These are phyloP conservation scores for Globisporangium solare DNA, from an alignment of 352 stramenopile species.

Conservation along the genomic window DNA sequence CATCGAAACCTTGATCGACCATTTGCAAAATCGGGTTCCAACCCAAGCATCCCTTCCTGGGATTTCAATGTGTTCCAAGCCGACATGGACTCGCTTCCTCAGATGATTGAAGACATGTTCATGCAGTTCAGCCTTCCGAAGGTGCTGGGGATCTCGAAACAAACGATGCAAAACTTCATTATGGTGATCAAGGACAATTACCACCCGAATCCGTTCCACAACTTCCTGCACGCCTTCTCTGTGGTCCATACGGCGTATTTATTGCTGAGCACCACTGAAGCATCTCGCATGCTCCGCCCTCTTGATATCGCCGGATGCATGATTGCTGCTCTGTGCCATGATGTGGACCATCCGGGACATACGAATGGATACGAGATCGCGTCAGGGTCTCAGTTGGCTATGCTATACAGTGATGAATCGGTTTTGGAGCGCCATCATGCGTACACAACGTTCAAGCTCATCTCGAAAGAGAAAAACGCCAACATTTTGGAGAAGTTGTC, in stretches of 20 bases:
- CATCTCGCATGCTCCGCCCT: conserved; percentile 60
- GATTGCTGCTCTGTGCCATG: conserved; percentile 85
- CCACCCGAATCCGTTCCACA: conserved; percentile 89
- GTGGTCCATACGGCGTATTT: conserved; percentile 85
- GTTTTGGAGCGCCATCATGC: conserved; percentile 89
- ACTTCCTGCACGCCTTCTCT: conserved; percentile 88
- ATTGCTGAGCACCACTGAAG: conserved; percentile 72
- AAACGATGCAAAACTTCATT: conserved; percentile 75
- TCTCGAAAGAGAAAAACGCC: conserved; percentile 77
- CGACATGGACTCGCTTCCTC: conserved; percentile 42
- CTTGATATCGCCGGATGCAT: conserved; percentile 84
- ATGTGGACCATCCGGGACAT: conserved; percentile 89
- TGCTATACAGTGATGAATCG: conserved; percentile 87
- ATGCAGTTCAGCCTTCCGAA: conserved; percentile 67
- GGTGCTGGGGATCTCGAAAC: conserved; percentile 49
- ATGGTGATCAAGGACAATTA: conserved; percentile 78
- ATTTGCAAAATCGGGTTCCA: conserved; percentile 9
- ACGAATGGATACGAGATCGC: conserved; percentile 89
- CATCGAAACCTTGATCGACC: conserved; percentile 10
- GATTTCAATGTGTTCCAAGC: conserved; percentile 78
- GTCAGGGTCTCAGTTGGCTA: conserved; percentile 64
- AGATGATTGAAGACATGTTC: conserved; percentile 72
- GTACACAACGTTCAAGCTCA: conserved; percentile 81
- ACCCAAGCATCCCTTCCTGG: conserved; percentile 42
- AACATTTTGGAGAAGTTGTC: conserved; percentile 83